These are phyloP conservation scores for Nidula niveotomentosa DNA, from an alignment of 1,284 basidiomycete genomes.

Conservation along the genomic window DNA sequence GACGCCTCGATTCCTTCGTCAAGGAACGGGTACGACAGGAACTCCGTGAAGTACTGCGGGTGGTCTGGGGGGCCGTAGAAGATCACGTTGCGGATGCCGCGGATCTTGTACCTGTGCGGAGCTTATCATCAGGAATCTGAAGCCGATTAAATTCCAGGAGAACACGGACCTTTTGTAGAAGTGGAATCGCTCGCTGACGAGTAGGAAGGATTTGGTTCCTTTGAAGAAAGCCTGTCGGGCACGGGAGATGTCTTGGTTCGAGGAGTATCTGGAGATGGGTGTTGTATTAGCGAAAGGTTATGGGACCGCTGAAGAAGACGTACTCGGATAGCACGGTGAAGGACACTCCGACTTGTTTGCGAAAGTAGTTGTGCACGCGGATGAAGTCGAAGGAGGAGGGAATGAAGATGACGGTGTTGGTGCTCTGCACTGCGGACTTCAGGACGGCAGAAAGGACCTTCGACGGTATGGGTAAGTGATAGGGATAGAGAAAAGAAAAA, in stretches of 20 bases:
- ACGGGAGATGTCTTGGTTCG: conserved; percentile 90
- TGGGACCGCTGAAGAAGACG: conserved; percentile 16
- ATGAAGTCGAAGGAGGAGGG: conserved; percentile 99
- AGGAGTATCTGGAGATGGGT: conserved; percentile 71
- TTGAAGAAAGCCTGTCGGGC: conserved; percentile 93
- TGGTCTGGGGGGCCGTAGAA: conserved; percentile 95
- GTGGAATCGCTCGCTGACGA: conserved; percentile 96
- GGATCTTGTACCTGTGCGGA: conserved; percentile 74
- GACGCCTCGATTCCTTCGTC: conserved; percentile 76
- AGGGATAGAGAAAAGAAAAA: not conserved
- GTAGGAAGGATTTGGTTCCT: conserved; percentile 83
- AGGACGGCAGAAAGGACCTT: conserved; percentile 80
- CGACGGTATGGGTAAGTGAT: not conserved
- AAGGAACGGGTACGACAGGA: conserved; percentile 85
- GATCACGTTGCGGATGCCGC: conserved; percentile 89
- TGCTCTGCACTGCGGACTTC: conserved; percentile 90
- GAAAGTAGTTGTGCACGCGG: conserved; percentile 85
- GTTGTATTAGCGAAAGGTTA: not conserved
- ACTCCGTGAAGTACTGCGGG: conserved; percentile 88
- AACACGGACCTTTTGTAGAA: conserved; percentile 82
- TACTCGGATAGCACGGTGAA: conserved; percentile 91
- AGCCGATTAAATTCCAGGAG: conserved; percentile 1
- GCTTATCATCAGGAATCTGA: no score
- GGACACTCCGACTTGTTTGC: conserved; percentile 66
- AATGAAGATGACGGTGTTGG: conserved; percentile 87